Evolutionary conservation across 2,329 filamentous ascomycete species (phyloP).

Genomic region (Ilyonectria sp.): DNA sequence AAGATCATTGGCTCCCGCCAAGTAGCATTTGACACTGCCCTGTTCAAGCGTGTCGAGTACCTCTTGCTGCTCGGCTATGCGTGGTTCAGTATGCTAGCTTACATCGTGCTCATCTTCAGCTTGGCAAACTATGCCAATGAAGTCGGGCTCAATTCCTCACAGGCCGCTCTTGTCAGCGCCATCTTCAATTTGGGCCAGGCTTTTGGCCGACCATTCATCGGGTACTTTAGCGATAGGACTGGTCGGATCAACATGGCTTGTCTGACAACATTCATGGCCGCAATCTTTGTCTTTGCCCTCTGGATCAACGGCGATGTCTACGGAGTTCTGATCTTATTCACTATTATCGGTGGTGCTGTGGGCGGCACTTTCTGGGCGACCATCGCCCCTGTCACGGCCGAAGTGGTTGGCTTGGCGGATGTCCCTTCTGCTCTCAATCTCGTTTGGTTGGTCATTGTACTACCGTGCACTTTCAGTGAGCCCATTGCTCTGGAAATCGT

Average conservation of each 20-base stretch:
- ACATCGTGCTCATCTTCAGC: slow-evolving; percentile 83
- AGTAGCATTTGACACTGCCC: slow-evolving; percentile 73
- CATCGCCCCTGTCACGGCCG: slow-evolving; percentile 78
- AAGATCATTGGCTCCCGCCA: slow-evolving; percentile 78
- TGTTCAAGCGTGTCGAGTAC: slow-evolving; percentile 76
- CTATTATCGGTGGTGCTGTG: slow-evolving; percentile 78
- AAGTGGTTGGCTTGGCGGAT: slow-evolving; percentile 79
- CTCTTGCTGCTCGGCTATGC: slow-evolving; percentile 77
- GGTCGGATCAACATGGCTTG: slow-evolving; percentile 82
- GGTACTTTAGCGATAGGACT: slow-evolving; percentile 78
- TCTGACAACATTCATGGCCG: slow-evolving; percentile 74
- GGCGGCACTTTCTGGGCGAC: slow-evolving; percentile 81
- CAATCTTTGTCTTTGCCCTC: slow-evolving; percentile 76
- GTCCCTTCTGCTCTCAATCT: slow-evolving; percentile 79
- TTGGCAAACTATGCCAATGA: slow-evolving; percentile 80
- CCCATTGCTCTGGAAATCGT: slow-evolving; percentile 73
- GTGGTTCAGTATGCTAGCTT: slow-evolving; percentile 80
- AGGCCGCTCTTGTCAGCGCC: slow-evolving; percentile 81
- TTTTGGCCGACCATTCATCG: slow-evolving; percentile 79
- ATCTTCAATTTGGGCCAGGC: slow-evolving; percentile 79
- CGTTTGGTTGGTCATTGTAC: slow-evolving; percentile 78
- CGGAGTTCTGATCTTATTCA: slow-evolving; percentile 79
- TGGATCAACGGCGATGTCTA: slow-evolving; percentile 79
- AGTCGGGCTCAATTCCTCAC: slow-evolving; percentile 76
- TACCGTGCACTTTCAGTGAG: slow-evolving; percentile 80